Evolutionary conservation across 2,329 filamentous ascomycete species (phyloP), one percentile per base, ranked within the genome.

Genomic region (Aspergillus latus): DNA sequence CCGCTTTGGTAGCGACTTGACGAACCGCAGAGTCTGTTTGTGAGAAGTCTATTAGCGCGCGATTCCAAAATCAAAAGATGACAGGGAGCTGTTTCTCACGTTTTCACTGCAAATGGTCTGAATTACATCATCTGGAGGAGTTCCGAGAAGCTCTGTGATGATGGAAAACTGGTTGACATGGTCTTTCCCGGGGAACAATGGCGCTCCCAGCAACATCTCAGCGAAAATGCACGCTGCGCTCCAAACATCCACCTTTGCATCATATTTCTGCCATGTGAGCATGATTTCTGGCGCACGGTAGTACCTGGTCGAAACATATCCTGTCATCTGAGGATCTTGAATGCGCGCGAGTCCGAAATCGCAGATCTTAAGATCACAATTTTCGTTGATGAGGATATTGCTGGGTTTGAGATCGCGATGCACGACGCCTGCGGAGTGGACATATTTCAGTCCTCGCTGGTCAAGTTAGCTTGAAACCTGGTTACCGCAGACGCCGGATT

Each of bases 261-360:
- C 94, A 78, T 99, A 99, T 80, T 99, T 99, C 81, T 99, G 94
- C 94, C 94, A 99, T 63, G 94, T 97, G 72, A 99, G 91, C 94
- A 99, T 99, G 73, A 99, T 99, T 77, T 99, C 94, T 15, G 94
- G 94, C 7, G 94, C 94, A 70, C 94, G 88, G 83, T 99, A 99
- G 82, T 99, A 99, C 82, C 94, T 84, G 60, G 94, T 99, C 47
- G 94, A 97, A 59, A 99, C 94, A 72, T 99, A 99, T 66, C 94
- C 94, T 42, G 94, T 99, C 94, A 99, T 99, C 78, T 99, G 94
- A 36, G 94, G 94, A 72, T 99, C 94, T 75, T 99, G 94, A 68
- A 99, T 96, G 75, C 94, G 90, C 52, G 94, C 94, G 59, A 99
- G 83, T 64, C 94, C 94, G 69, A 99, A 99, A 74, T 99, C 94